Percentiles rank a stretch among this genome's conserved stretches.
phyloP scores from a whole-genome alignment of 2,329 filamentous ascomycete species.

The Alternaria sp. region DNA sequence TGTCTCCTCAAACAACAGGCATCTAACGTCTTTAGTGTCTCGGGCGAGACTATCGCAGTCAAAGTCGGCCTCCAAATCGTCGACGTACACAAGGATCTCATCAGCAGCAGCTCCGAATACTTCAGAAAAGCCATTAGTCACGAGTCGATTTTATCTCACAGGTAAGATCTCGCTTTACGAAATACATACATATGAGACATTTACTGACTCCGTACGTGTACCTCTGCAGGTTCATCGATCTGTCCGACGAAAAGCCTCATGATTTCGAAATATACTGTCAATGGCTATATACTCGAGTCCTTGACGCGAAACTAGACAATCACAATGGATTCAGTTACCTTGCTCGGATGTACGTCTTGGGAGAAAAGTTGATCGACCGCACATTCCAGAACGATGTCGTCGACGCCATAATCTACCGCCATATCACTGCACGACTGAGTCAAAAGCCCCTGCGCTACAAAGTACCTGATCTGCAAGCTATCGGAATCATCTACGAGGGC shows the following conservation, averaged over 20 bases:
- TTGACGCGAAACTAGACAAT: neutral
- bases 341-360: neutral
- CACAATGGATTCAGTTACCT: neutral
- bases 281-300: neutral
- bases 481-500: neutral
- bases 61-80: neutral
- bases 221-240: neutral
- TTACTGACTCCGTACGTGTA: neutral
- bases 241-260: neutral
- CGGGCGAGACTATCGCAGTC: neutral
- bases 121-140: neutral
- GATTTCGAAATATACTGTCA: neutral
- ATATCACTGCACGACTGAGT: neutral
- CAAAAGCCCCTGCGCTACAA: neutral
- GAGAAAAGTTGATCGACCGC: neutral
- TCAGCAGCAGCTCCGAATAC: neutral
- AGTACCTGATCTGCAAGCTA: neutral
- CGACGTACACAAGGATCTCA: neutral
- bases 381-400: neutral
- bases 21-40: neutral
- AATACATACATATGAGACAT: neutral
- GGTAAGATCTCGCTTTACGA: neutral
- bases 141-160: neutral
- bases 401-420: neutral
- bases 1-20: too few relatives aligned